A percentile compares a stretch with the other conserved stretches of the same genome.
Conservation (phyloP, 2,329 filamentous ascomycete species). For the Calonectria pteridis region DNA sequence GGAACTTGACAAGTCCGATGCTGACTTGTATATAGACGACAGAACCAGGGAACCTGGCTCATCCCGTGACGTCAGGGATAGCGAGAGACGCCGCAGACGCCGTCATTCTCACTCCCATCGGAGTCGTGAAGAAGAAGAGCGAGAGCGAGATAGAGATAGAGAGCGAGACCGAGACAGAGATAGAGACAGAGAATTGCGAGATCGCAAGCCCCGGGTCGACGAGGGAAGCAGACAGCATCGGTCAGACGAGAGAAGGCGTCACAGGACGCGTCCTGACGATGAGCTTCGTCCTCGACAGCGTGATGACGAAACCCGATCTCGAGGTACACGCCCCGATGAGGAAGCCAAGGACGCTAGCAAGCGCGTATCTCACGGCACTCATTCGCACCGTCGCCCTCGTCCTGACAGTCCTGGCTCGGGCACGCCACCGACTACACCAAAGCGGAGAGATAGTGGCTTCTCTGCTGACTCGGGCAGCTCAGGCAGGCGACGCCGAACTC, state of each 20-base stretch:
- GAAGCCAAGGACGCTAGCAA: conserved; percentile 35
- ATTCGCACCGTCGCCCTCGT: conserved; percentile 53
- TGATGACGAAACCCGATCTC: conserved; percentile 38
- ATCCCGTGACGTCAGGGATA: conserved; percentile 53
- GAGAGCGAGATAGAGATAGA: not conserved
- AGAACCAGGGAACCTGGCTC: conserved; percentile 55
- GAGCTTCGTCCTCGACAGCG: conserved; percentile 34
- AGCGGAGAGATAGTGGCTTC: conserved; percentile 60
- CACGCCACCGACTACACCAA: conserved; percentile 55
- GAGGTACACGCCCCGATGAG: conserved; percentile 33
- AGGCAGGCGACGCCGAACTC: conserved; percentile 54
- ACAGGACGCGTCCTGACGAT: conserved; percentile 36
- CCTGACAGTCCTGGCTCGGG: conserved; percentile 53
- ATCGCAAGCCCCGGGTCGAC: conserved; percentile 39
- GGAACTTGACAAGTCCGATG: conserved; percentile 60
- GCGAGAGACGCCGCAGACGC: conserved; percentile 56
- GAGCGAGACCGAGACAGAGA: too few relatives aligned
- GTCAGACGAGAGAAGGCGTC: conserved; percentile 47
- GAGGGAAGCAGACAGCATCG: conserved; percentile 40
- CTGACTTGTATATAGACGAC: conserved; percentile 70
- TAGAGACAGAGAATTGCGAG: conserved; percentile 27
- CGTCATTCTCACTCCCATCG: conserved; percentile 53
- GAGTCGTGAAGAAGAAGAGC: conserved; percentile 49
- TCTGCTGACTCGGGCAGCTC: conserved; percentile 55
- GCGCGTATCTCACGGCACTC: conserved; percentile 41